Evolutionary conservation across 148 eudicot genomes (phyloP).

Genomic region (Amaranthus cruentus): DNA sequence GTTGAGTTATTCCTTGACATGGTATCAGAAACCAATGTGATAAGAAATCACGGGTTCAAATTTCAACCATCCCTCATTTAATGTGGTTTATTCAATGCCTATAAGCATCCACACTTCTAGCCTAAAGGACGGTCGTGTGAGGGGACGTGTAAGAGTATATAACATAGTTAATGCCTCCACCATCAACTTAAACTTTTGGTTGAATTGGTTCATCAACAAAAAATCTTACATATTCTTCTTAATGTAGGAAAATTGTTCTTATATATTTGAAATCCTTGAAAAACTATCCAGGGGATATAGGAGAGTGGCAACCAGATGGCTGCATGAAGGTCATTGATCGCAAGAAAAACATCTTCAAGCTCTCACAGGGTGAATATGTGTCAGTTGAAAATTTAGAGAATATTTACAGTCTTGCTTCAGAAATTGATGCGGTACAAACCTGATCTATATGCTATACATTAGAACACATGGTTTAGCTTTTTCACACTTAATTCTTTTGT

Average conservation of each 20-base stretch:
- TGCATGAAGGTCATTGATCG: conserved; percentile 92
- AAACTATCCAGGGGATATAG: conserved; percentile 68
- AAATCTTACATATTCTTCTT: background rate
- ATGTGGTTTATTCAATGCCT: too few species aligned
- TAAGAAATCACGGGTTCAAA: too few species aligned
- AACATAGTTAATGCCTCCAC: too few species aligned
- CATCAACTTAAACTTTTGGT: too few species aligned
- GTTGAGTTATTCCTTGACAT: too few species aligned
- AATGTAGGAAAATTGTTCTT: background rate
- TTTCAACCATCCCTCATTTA: too few species aligned
- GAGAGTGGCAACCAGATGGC: conserved; percentile 94
- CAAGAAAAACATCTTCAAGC: conserved; percentile 97
- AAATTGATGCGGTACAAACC: conserved; percentile 62
- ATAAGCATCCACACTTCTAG: too few species aligned
- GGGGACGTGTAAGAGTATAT: too few species aligned
- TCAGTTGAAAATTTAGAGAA: conserved; percentile 89
- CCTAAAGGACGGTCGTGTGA: too few species aligned
- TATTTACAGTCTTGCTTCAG: conserved; percentile 48
- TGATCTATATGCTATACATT: background rate
- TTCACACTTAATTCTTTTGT: too few species aligned
- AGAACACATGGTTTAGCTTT: background rate
- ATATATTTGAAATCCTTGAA: background rate
- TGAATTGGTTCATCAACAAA: too few species aligned
- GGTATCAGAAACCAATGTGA: too few species aligned
- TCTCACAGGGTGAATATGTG: conserved; percentile 94